Conservation (phyloP, 495 filamentous ascomycete genomes). For the Aspergillus asperescens region DNA sequence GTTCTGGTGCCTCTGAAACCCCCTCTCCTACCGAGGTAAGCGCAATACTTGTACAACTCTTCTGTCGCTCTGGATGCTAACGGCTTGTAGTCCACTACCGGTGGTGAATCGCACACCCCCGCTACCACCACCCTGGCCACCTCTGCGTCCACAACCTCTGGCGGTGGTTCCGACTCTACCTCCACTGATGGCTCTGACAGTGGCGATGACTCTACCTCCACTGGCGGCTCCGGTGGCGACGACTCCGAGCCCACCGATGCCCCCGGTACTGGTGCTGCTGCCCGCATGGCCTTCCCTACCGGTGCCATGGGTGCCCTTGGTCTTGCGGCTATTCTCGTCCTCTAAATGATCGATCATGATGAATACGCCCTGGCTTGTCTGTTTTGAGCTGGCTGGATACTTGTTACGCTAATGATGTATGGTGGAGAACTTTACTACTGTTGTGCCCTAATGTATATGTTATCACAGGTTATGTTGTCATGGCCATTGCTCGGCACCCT, state of each 20-base stretch:
- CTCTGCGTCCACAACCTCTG: not conserved
- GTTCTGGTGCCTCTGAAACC: conserved; percentile 5
- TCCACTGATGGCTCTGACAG: conserved; percentile 8
- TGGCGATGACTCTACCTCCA: conserved; percentile 10
- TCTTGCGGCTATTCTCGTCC: conserved; percentile 37
- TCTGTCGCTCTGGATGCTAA: conserved; percentile 11
- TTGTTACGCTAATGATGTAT: conserved; percentile 2
- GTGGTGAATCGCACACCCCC: not conserved
- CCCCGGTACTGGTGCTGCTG: conserved; percentile 28
- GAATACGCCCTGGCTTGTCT: not conserved
- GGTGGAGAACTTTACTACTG: not conserved
- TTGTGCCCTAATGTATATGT: conserved; percentile 7
- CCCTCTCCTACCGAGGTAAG: conserved; percentile 4
- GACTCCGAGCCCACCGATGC: conserved; percentile 10
- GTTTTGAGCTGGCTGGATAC: not conserved
- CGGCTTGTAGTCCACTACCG: not conserved
- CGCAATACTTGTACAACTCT: not conserved
- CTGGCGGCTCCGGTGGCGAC: conserved; percentile 1
- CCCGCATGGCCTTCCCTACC: conserved; percentile 31
- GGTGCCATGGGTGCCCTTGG: conserved; percentile 36
- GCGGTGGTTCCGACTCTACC: conserved; percentile 15
- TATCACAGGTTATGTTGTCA: conserved; percentile 5
- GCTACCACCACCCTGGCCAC: conserved; percentile 3
- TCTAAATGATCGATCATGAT: conserved; percentile 24
- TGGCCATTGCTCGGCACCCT: not conserved